phyloP scores from a whole-genome alignment of 2,329 filamentous ascomycete genomes.

The Clarireedia homoeocarpa region DNA sequence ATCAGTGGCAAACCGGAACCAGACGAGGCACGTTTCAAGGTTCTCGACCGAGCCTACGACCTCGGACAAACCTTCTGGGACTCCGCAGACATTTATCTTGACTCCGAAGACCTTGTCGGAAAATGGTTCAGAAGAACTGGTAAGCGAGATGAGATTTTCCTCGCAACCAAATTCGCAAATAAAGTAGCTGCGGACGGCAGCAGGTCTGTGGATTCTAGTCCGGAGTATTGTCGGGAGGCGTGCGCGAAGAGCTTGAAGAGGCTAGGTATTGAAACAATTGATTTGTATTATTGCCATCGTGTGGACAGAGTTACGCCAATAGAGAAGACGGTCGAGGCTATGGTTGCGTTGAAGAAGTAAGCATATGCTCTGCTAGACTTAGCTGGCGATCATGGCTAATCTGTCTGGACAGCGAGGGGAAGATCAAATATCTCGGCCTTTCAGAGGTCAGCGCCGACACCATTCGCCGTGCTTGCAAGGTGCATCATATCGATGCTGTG shows the following conservation, averaged over 20 bases:
- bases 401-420: conserved; percentile 34
- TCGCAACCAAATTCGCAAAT: conserved; percentile 44
- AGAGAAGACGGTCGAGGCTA: conserved; percentile 36
- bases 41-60: conserved; percentile 35
- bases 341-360: conserved; percentile 32
- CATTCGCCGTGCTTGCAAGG: conserved; percentile 41
- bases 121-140: conserved; percentile 40
- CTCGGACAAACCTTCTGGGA: conserved; percentile 35
- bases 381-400: neutral
- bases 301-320: conserved; percentile 33
- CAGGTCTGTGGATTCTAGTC: conserved; percentile 29
- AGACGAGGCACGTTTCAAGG: conserved; percentile 32
- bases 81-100: conserved; percentile 33
- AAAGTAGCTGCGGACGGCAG: conserved; percentile 5
- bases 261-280: conserved; percentile 35
- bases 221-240: conserved; percentile 35
- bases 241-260: conserved; percentile 35
- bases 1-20: conserved; percentile 13
- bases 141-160: conserved; percentile 40
- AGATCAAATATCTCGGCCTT: conserved; percentile 49
- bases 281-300: conserved; percentile 28
- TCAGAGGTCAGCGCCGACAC: conserved; percentile 43
- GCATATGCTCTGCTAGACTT: neutral
- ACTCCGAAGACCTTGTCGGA: conserved; percentile 39
- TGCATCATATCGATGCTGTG: conserved; percentile 42